Conservation (phyloP, 306 rosid species). For the Phaseolus lunatus region DNA sequence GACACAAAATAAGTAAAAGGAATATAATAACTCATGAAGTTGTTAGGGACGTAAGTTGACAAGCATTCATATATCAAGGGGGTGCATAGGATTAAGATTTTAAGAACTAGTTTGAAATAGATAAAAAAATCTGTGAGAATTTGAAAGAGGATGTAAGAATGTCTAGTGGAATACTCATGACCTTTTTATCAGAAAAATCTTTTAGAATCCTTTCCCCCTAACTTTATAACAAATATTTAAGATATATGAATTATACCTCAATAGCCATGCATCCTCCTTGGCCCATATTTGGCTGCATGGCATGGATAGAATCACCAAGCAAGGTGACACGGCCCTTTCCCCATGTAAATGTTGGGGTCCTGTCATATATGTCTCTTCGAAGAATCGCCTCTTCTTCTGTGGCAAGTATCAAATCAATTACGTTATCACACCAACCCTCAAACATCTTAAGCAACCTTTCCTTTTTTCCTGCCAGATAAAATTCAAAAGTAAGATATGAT, state of each 20-base stretch:
- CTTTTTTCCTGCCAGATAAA: conserved; percentile 68
- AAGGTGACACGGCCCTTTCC: conserved; percentile 92
- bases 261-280: conserved; percentile 99
- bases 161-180: too few species aligned
- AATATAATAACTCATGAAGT: neutral
- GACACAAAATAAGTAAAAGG: too few species aligned
- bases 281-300: conserved; percentile 99
- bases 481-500: conserved; percentile 7
- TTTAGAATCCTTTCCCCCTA: too few species aligned
- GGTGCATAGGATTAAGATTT: too few species aligned
- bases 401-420: conserved; percentile 73
- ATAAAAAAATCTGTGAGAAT: too few species aligned
- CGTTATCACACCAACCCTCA: conserved; percentile 97
- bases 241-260: conserved; percentile 57
- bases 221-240: neutral
- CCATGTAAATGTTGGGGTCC: conserved; percentile 82
- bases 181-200: too few species aligned
- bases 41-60: neutral
- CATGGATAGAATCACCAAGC: conserved; percentile 98
- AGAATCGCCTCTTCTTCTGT: conserved; percentile 90
- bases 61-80: neutral
- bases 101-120: too few species aligned
- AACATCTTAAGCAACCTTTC: conserved; percentile 78
- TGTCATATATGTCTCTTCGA: conserved; percentile 92
- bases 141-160: too few species aligned